A percentile compares a stretch with the other conserved stretches of the same genome.
Evolutionary conservation across 768 basidiomycete species (phyloP).

Genomic region (Mycena vulgaris): DNA sequence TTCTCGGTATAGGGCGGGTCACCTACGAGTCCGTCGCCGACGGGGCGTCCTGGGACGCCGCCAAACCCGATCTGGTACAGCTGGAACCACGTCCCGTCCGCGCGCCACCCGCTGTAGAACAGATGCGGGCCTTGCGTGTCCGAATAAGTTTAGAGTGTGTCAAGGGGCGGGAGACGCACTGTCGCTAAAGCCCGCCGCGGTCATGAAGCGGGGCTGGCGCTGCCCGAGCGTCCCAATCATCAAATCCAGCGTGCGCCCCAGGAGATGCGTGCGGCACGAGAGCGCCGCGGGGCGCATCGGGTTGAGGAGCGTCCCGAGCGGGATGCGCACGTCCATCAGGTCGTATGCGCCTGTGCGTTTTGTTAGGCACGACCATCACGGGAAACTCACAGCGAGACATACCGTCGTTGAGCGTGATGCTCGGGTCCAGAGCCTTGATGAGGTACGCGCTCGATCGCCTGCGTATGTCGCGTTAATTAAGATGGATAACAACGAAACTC

Average conservation of each 20-base stretch:
- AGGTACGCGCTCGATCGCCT: slow-evolving; percentile 44
- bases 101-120: slow-evolving; percentile 48
- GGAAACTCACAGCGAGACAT: neutral
- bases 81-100: slow-evolving; percentile 48
- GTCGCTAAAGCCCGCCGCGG: slow-evolving; percentile 49
- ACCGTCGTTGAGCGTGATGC: slow-evolving; percentile 48
- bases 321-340: slow-evolving; percentile 47
- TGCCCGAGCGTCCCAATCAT: slow-evolving; percentile 47
- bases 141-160: too few species aligned
- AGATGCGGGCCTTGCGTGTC: slow-evolving; percentile 43
- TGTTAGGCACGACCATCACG: neutral
- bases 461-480: neutral
- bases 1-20: neutral
- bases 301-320: slow-evolving; percentile 47
- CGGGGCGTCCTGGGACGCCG: slow-evolving; percentile 33
- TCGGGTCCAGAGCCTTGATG: slow-evolving; percentile 48
- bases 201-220: slow-evolving; percentile 46
- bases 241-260: slow-evolving; percentile 48
- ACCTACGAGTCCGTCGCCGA: slow-evolving; percentile 32
- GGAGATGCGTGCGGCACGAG: slow-evolving; percentile 48
- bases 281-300: slow-evolving; percentile 49
- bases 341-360: slow-evolving; percentile 43
- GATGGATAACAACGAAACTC: neutral
- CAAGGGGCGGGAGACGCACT: slow-evolving; percentile 22
- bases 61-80: slow-evolving; percentile 51